Base-by-base conservation (phyloP, 805 yeast species). In the Yarrowia sp. region DNA sequence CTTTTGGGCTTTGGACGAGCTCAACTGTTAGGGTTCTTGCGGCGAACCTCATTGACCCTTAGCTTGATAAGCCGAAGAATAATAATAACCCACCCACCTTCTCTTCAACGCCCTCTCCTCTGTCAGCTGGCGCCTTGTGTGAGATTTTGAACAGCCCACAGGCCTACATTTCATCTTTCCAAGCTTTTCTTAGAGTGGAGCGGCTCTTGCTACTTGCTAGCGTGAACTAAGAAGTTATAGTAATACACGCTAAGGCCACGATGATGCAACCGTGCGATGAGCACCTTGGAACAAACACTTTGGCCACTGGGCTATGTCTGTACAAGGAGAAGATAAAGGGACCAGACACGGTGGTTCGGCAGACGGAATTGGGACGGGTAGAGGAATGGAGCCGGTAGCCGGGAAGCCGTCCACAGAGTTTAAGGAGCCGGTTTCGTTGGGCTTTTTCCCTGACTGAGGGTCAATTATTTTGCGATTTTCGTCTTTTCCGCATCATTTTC, bases 261-360 rank as follows among this genome's bases (percentile, higher is more conserved):
- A 14, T 8, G 22, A 45, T 45, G 49, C 49, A 45, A 45, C 49
- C 26, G 49, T 45, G 36, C 53, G 36, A 26, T 48, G 36, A 48
- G 53, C 53, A 26, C 32, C 7, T 5, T 16, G 12, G 49, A 19
- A 45, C 14, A 19, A 19, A 19, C 19, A 19, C 19, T 19, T 19
- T 19, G 19, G 19, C 19, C 19, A 19, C 19, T 19, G 53, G 36
- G 53, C 53, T 26, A 26, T 26, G 53, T 26, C 32, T 26, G 32
- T 5, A 26, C 32, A 26, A 26, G 32, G 32, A 26, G 32, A 26
- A 26, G 32, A 26, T 26, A 26, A 26, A 26, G 32, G 32, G 32
- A 26, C 32, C 45, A 19, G n/a, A 26, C 5, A 26, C 19, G 7
- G 11, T 1, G 32, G 32, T 7, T 22, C 53, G 53, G 53, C 26